These are phyloP conservation scores for Marasmius fiardii DNA, from an alignment of 1,284 basidiomycete genomes.

Conservation along the genomic window DNA sequence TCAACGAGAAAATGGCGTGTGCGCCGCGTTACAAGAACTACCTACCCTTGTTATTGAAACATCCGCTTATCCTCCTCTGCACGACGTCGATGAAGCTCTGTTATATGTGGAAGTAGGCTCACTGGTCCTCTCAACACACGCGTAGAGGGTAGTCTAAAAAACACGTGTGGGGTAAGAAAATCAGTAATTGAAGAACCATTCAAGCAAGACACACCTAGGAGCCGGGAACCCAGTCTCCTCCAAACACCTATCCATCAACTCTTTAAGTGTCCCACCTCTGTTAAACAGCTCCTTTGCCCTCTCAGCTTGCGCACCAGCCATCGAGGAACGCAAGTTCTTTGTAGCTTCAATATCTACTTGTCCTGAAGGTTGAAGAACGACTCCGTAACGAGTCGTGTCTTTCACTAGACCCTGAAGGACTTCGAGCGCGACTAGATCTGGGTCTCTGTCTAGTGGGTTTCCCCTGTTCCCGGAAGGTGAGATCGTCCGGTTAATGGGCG, in stretches of 20 bases:
- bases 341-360: slow-evolving; percentile 21
- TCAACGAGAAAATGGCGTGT: no score
- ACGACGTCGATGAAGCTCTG: slow-evolving; percentile 22
- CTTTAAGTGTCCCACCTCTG: slow-evolving; percentile 24
- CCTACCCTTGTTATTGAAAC: no score
- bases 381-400: slow-evolving; percentile 24
- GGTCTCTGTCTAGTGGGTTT: slow-evolving; percentile 22
- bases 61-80: slow-evolving; percentile 20
- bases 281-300: slow-evolving; percentile 20
- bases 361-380: slow-evolving; percentile 19
- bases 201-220: background rate
- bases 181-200: background rate
- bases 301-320: slow-evolving; percentile 17
- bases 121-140: slow-evolving; percentile 23
- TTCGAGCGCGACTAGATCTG: slow-evolving; percentile 26
- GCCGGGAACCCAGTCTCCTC: slow-evolving; percentile 24
- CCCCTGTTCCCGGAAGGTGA: slow-evolving; percentile 12
- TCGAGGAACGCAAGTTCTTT: slow-evolving; percentile 16
- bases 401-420: slow-evolving; percentile 24
- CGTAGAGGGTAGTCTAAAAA: slow-evolving; percentile 22
- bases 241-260: slow-evolving; percentile 21
- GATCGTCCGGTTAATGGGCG: no score
- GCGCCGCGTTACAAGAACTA: no score
- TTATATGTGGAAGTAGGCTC: slow-evolving; percentile 19
- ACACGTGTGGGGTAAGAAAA: background rate